Evolutionary conservation across 805 yeast species (phyloP), one percentile per base, ranked within the genome.

Genomic region (Saturnispora silvae): DNA sequence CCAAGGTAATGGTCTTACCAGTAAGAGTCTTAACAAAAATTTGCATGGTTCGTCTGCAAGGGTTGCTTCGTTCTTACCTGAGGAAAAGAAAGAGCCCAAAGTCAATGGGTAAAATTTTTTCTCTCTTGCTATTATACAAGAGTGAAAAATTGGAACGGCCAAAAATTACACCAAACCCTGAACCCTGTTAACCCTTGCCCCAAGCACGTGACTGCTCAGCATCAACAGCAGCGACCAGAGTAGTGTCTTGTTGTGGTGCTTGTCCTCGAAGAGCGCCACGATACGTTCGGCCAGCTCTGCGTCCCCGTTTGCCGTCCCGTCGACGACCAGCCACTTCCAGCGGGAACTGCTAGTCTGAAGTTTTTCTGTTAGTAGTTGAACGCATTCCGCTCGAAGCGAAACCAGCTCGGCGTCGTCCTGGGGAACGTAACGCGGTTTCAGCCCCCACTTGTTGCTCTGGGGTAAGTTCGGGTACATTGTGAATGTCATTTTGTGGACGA

Each of bases 1-100:
- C 96, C 51, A 87, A 77, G 64, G 96, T 87, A 45, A 72, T 72
- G 32, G 77, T 72, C 61, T 72, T 72, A 57, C 78, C 78, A 24
- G 78, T 72, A 51, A 72, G 63, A 30, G 77, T 72, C 57, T 72
- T 71, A 43, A 69, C 74, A 34, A 55, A 56, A 45, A 74, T 74
- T 59, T 73, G 78, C 78, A 75, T 70, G 60, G 86, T 81, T 71
- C 92, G 92, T 71, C 94, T 77, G 57, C 63, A 36, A 34, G 30
- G 15, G 22, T 29, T 36, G 96, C 78, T 96, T 84, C 70, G 86
- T 80, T 80, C 96, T 36, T 25, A 36, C 39, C 51, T 55, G 19
- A 30, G 26, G 30, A 20, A 20, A 16, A 20, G 16, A n/a, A 14
- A 23, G 16, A 17, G 16, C 7, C 20, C 4, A 16, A 3, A n/a